Base-by-base conservation (phyloP, 768 basidiomycete species). In the Russula ochroleuca region DNA sequence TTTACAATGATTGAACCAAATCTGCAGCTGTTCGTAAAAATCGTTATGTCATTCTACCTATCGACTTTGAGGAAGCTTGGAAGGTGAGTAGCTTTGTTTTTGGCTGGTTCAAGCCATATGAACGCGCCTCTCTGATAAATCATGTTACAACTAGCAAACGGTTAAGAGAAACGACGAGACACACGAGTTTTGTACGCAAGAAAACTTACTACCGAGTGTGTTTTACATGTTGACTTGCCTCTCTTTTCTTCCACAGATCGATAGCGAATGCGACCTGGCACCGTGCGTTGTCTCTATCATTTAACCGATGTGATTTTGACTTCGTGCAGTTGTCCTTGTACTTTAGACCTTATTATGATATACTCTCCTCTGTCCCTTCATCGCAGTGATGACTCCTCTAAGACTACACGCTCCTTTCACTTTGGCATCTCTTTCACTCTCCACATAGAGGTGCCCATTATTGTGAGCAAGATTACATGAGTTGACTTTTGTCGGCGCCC, bases 21-120 rank as follows among this genome's bases (percentile, higher is more conserved):
- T 45, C n/a, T 62, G 55, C 68, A 94, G 95, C 95, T 68, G 96
- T 98, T 17, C 88, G 96, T 63, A 98, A 98, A 79, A 98, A 98
- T 75, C 89, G 96, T 72, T 99, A 99, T 77, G 85, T 99, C 51
- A 95, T 99, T 72, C 79, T 98, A 23, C 96, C 97, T 0, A 84
- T 89, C 15, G 97, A 99, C 82, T 98, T 99, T 71, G 97, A 99
- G 74, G 96, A 98, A 75, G 94, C 94, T 73, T 99, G 95, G 95
- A 98, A 98, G 83, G 94, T 96, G 69, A 72, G 91, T 84, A 82
- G 68, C 85, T 87, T 86, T 79, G 72, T 25, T 63, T 52, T 37
- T 68, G 83, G 72, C 80, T 81, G 28, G 2, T 28, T 28, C 28
- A 28, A 82, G 77, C 69, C 68, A 15, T 40, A 55, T 58, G 75